Base-by-base conservation (phyloP, 164 flowering plant genomes). In the Stephania yunnanensis region DNA sequence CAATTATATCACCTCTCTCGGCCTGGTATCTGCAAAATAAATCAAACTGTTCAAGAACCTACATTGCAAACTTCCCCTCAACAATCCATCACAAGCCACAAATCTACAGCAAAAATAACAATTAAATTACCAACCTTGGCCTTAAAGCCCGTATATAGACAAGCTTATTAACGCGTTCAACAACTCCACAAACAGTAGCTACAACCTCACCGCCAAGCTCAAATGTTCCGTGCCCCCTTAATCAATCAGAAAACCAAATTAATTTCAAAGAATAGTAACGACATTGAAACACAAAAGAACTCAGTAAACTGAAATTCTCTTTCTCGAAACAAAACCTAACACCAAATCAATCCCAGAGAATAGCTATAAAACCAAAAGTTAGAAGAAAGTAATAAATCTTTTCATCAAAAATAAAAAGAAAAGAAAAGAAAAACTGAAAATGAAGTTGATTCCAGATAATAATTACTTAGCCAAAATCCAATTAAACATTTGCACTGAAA, bases 221-320 rank as follows among this genome's bases (percentile, higher is more conserved):
- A 7, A 84, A 19, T 29, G 98, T 93, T 71, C 99, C 99, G 80
- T 93, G 99, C 44, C 99, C 99, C 89, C 99, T 94, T 46, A 74
- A 75, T 46, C 17, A 76, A 73, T 17, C 74, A 64, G 30, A 71
- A 75, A 42, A n/a, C 19, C n/a, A 72, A 70, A 71, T 20, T 22
- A 68, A 22, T 25, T 6, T 73, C 64, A 19, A n/a, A 58, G 5
- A 61, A 61, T 19, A 61, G 20, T 4, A 5, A 45, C 5, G n/a
- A 10, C 1, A 69, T 8, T 29, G 45, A 36, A 69, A 29, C 70
- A 42, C 17, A 44, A 58, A 58, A 58, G 22, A 58, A 19, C 65
- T 20, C 22, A 4, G n/a, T 58, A 15, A 58, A 36, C 42, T 36
- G 42, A 36, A 36, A 36, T 36, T 58, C 7, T 58, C 15, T 20